phyloP scores from a whole-genome alignment of 2,329 filamentous ascomycete genomes.

The Phyllosticta capitalensis region DNA sequence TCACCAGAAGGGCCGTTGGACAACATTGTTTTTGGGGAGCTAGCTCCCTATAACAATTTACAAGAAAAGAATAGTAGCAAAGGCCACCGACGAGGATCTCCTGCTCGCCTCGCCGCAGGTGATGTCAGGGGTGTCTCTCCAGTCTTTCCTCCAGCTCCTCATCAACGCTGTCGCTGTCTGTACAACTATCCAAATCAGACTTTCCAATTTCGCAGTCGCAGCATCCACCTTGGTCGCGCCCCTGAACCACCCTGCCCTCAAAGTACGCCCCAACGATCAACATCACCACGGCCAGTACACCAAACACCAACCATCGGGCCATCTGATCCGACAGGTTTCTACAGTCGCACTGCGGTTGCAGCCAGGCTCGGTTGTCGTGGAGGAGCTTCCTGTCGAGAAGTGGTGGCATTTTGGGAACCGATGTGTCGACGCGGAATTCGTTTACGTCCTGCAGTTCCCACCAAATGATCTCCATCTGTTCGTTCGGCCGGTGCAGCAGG shows the following conservation, averaged over 20 bases:
- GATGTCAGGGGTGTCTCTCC: background rate
- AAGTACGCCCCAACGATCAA: background rate
- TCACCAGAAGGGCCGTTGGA: background rate
- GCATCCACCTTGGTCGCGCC: background rate
- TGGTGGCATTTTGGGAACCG: background rate
- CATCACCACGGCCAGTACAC: background rate
- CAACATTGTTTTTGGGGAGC: background rate
- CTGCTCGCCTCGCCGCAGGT: background rate
- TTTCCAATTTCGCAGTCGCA: background rate
- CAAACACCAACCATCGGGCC: background rate
- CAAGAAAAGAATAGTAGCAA: background rate
- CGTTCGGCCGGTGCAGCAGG: background rate
- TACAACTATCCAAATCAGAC: background rate
- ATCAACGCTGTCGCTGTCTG: background rate
- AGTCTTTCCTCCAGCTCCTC: background rate
- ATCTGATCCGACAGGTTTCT: background rate
- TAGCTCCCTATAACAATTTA: background rate
- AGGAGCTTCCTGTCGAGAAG: background rate
- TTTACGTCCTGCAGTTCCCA: constrained; percentile 1
- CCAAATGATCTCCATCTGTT: background rate
- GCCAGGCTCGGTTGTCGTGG: background rate
- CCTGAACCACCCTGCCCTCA: background rate
- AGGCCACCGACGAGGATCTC: background rate
- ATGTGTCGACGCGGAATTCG: background rate
- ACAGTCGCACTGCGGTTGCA: background rate